phyloP scores from a whole-genome alignment of 768 basidiomycete species.

The Suillus subaureus region DNA sequence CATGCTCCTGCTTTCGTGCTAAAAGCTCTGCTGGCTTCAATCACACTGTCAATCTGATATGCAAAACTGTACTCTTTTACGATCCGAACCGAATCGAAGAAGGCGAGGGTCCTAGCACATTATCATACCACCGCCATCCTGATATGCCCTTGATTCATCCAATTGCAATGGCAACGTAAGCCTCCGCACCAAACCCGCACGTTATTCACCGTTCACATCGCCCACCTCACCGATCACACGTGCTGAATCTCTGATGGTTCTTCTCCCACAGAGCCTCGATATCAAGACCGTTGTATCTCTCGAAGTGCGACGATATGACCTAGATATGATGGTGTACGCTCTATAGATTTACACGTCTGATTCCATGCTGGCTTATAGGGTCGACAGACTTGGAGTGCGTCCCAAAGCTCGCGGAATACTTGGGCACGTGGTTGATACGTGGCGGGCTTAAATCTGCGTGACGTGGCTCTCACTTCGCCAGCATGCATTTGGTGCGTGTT shows the following conservation, averaged over 20 bases:
- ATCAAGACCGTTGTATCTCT: neutral
- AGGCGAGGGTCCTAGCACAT: neutral
- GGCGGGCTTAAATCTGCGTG: neutral
- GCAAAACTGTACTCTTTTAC: neutral
- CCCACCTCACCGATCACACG: constrained; percentile 9
- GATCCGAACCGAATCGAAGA: neutral
- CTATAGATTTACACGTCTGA: neutral
- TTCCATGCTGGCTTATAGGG: neutral
- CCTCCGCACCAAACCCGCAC: constrained; percentile 4
- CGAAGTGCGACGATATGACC: neutral
- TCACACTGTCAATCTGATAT: neutral
- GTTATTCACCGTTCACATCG: neutral
- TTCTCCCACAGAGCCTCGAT: constrained; percentile 4
- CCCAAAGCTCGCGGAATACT: neutral
- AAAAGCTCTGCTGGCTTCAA: neutral
- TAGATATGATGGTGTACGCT: neutral
- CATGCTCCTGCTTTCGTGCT: neutral
- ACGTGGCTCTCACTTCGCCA: neutral
- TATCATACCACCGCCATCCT: neutral
- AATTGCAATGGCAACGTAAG: neutral
- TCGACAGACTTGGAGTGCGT: neutral
- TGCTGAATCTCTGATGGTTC: constrained; percentile 3
- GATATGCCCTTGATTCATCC: neutral
- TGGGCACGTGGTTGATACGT: neutral
- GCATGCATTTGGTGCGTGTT: constrained; percentile 4